These are phyloP conservation scores for Tetrapisispora iriomotensis DNA, from an alignment of 805 yeast genomes.

Conservation along the genomic window DNA sequence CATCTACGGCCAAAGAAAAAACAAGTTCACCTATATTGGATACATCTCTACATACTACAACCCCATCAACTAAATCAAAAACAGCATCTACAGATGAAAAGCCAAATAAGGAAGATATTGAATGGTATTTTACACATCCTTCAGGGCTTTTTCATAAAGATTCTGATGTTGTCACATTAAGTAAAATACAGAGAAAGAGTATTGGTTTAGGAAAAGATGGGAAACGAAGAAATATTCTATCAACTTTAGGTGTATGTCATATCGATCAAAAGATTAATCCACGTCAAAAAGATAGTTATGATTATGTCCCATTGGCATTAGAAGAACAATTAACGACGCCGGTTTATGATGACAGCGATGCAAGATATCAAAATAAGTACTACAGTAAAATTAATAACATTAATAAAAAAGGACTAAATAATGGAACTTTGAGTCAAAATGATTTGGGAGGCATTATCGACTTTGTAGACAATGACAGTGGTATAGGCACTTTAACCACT, in stretches of 20 bases:
- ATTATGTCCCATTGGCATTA: background rate
- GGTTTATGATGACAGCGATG: background rate
- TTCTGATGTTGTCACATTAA: slow-evolving; percentile 15
- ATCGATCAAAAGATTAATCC: background rate
- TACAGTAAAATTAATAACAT: background rate
- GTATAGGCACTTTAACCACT: no score
- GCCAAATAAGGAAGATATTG: slow-evolving; percentile 5
- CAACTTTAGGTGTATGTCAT: background rate
- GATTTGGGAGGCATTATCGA: no score
- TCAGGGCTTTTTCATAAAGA: slow-evolving; percentile 18
- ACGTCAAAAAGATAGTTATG: background rate
- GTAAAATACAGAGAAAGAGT: slow-evolving; percentile 24
- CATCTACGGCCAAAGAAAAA: no score
- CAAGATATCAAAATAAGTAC: background rate
- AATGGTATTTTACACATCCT: slow-evolving; percentile 27
- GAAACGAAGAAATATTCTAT: slow-evolving; percentile 22
- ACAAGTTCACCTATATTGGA: no score
- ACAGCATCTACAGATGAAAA: background rate
- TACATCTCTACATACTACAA: no score
- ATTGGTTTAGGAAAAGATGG: slow-evolving; percentile 27
- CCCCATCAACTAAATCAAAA: background rate
- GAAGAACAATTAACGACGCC: background rate
- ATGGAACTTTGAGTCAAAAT: background rate
- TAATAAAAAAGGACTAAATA: background rate
- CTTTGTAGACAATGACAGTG: no score